Percentiles rank a stretch among this genome's conserved stretches.
Conservation (phyloP, 805 yeast genomes). For the Babjeviella inositovora region DNA sequence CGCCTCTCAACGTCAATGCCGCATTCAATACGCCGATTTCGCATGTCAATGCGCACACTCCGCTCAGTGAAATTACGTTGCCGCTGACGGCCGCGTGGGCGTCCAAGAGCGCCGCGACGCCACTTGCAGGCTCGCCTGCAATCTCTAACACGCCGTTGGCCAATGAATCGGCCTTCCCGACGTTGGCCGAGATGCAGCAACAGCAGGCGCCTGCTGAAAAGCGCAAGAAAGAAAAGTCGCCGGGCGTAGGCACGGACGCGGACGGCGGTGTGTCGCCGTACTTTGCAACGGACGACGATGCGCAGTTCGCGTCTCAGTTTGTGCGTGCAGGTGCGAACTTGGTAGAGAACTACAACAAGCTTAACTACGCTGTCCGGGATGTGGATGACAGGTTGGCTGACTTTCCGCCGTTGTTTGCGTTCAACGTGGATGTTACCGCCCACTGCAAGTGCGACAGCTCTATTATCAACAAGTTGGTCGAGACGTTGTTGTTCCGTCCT, state of each 20-base stretch:
- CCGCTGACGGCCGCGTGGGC: constrained; percentile 8
- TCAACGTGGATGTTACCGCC: constrained; percentile 5
- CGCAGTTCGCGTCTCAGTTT: not conserved
- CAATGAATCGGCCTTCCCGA: constrained; percentile 40
- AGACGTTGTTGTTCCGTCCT: constrained; percentile 13
- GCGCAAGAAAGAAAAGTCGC: constrained; percentile 7
- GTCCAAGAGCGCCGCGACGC: constrained; percentile 8
- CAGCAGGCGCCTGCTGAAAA: constrained; percentile 9
- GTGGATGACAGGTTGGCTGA: constrained; percentile 7
- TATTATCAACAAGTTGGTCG: constrained; percentile 9
- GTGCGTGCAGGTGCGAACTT: not conserved
- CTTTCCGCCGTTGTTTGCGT: constrained; percentile 6
- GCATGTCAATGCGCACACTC: not conserved
- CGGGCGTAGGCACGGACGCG: too few relatives aligned
- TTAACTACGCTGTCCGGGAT: constrained; percentile 9
- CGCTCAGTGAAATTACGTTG: constrained; percentile 1
- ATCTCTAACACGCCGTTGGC: constrained; percentile 20
- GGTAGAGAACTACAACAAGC: constrained; percentile 7
- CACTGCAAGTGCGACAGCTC: constrained; percentile 3
- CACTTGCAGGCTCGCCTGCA: constrained; percentile 19
- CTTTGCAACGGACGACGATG: not conserved
- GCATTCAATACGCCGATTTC: constrained; percentile 4
- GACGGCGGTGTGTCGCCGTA: too few relatives aligned
- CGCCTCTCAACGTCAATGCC: constrained; percentile 8
- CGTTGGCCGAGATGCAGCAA: constrained; percentile 26